A percentile compares a stretch with the other conserved stretches of the same genome.
Conservation (phyloP, 306 rosid species). For the Begonia fuchsioides region DNA sequence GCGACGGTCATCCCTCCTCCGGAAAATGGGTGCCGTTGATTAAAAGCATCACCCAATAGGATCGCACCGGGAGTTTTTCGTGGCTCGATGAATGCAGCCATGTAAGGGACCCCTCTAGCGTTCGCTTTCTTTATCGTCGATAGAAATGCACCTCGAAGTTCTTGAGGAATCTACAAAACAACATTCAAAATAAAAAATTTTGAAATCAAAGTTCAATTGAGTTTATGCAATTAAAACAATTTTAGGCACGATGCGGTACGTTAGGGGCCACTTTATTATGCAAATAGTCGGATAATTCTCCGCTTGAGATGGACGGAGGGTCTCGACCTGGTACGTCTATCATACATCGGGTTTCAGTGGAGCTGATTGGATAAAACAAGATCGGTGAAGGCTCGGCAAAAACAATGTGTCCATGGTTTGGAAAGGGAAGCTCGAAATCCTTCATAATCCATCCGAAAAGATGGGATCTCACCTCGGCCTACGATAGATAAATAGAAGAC, state of each 20-base stretch:
- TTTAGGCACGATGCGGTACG: constrained; percentile 11
- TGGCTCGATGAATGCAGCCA: constrained; percentile 38
- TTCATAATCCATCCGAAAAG: constrained; percentile 42
- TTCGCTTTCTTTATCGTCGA: constrained; percentile 30
- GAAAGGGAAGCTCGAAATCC: constrained; percentile 42
- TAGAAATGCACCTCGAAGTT: constrained; percentile 37
- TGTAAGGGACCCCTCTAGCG: constrained; percentile 42
- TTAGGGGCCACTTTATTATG: constrained; percentile 41
- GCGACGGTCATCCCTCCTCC: constrained; percentile 73
- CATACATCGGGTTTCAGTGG: constrained; percentile 39
- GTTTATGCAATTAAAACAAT: too few relatives aligned
- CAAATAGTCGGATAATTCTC: constrained; percentile 37
- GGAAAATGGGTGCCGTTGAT: constrained; percentile 51
- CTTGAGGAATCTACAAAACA: constrained; percentile 27
- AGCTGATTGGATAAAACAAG: constrained; percentile 42
- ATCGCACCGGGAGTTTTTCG: constrained; percentile 44
- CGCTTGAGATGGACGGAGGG: constrained; percentile 28
- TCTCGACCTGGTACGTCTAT: constrained; percentile 46
- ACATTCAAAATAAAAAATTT: not conserved
- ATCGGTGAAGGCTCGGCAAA: constrained; percentile 41
- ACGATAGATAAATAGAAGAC: not conserved
- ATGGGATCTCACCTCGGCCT: constrained; percentile 39
- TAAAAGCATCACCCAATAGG: constrained; percentile 54
- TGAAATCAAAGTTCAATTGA: not conserved
- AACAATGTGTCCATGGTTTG: constrained; percentile 46